Percentiles rank a stretch among this genome's conserved stretches.
Conservation (phyloP, 2,329 filamentous ascomycete species). For the Penicillium digitatum region DNA sequence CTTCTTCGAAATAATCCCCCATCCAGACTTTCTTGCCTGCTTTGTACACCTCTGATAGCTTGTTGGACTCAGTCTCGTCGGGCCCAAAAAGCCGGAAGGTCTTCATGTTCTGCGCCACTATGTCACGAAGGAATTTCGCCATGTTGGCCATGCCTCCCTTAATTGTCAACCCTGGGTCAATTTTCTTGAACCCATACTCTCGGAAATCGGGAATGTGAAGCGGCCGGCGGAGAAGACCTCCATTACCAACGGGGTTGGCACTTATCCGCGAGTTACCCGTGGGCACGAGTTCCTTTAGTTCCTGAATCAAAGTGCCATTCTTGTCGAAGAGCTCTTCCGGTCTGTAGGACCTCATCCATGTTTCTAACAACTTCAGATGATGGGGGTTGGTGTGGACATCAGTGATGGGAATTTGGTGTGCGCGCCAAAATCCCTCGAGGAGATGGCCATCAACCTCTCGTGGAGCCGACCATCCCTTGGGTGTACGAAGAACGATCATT, state of each 20-base stretch:
- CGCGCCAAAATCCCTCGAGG: slow-evolving; percentile 72
- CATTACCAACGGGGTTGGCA: slow-evolving; percentile 71
- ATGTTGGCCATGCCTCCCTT: slow-evolving; percentile 67
- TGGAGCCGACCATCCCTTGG: slow-evolving; percentile 77
- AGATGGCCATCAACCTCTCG: slow-evolving; percentile 67
- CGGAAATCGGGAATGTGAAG: slow-evolving; percentile 67
- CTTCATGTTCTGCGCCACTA: slow-evolving; percentile 60
- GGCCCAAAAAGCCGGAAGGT: slow-evolving; percentile 75
- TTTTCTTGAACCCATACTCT: slow-evolving; percentile 61
- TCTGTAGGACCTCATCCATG: slow-evolving; percentile 74
- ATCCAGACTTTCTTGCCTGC: slow-evolving; percentile 77
- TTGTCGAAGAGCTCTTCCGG: slow-evolving; percentile 67
- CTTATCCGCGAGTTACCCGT: slow-evolving; percentile 67
- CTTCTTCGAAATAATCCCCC: slow-evolving; percentile 73
- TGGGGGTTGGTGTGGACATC: slow-evolving; percentile 63
- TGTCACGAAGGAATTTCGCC: slow-evolving; percentile 62
- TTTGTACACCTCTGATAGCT: slow-evolving; percentile 67
- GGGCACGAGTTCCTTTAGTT: slow-evolving; percentile 63
- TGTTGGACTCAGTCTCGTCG: slow-evolving; percentile 79
- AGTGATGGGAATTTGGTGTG: slow-evolving; percentile 73
- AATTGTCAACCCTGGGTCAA: slow-evolving; percentile 55
- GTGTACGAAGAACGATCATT: slow-evolving; percentile 71
- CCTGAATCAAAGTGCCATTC: slow-evolving; percentile 59
- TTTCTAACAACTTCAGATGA: slow-evolving; percentile 65
- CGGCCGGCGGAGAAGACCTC: slow-evolving; percentile 63